Percentiles rank a stretch among this genome's conserved stretches.
phyloP scores from a whole-genome alignment of 768 basidiomycete species.

The Leccinum ochraceum region DNA sequence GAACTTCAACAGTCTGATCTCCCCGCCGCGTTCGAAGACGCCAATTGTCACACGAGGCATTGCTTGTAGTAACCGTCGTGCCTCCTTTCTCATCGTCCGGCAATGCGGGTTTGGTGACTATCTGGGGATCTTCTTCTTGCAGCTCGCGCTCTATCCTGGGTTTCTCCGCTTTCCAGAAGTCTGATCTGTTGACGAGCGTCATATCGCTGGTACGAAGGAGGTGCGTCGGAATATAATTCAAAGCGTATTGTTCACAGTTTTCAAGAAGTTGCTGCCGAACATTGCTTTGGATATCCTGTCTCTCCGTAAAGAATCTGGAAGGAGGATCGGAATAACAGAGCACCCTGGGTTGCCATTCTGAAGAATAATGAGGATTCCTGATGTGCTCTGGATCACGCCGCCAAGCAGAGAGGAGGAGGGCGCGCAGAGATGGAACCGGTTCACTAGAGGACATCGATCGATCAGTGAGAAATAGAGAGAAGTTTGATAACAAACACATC shows the following conservation, averaged over 20 bases:
- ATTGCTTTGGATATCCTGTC: background rate
- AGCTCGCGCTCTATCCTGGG: slow-evolving; percentile 4
- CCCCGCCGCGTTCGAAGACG: background rate
- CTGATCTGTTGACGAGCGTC: slow-evolving; percentile 11
- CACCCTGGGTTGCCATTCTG: background rate
- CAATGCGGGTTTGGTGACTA: background rate
- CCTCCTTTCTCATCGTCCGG: background rate
- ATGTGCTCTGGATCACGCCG: background rate
- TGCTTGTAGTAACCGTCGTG: background rate
- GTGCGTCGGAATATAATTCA: slow-evolving; percentile 22
- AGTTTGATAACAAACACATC: background rate
- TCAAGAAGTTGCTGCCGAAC: background rate
- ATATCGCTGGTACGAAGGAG: slow-evolving; percentile 21
- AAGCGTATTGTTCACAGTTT: slow-evolving; percentile 1
- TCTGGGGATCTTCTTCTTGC: background rate
- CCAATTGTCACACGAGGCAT: background rate
- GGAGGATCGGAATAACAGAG: background rate
- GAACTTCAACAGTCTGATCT: slow-evolving; percentile 1
- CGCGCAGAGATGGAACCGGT: background rate
- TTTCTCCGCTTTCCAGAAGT: slow-evolving; percentile 17
- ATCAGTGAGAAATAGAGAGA: background rate
- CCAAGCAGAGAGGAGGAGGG: background rate
- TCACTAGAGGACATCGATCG: background rate
- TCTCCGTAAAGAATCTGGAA: background rate
- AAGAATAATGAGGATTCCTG: background rate